Base-by-base conservation (phyloP, 2,329 filamentous ascomycete species). In the Colletotrichum sublineola region DNA sequence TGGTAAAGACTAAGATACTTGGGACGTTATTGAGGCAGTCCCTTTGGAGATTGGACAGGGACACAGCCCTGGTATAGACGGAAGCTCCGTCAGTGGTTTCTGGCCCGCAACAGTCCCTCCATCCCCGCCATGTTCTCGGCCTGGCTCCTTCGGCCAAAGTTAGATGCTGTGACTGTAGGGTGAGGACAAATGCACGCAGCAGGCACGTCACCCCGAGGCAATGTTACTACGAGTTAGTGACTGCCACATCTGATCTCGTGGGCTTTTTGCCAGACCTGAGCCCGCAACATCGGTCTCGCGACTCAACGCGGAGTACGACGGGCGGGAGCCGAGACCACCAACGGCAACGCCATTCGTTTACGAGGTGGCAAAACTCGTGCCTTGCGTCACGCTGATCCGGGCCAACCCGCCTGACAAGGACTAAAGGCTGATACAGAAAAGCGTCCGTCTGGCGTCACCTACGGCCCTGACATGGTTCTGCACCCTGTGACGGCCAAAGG, bases 351-450 rank as follows among this genome's bases (percentile, higher is more conserved):
- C 7, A 64, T 63, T 60, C 65, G 38, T 40, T 38, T 24, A 31
- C 33, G 42, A 64, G 48, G 15, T 18, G 18, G 42, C 15, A 18
- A 61, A 20, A 31, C 42, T 36, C 57, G 40, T 61, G 57, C 15
- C 15, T 29, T 63, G 20, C 42, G 40, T 20, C 66, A 65, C 53
- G 53, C 66, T 48, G 38, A 15, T 55, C 55, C 66, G 69, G 66
- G 55, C 50, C 66, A 64, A 48, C 40, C 60, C 60, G 55, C 52
- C 46, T 61, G 40, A 56, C 40, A 48, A 36, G 40, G 42, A 61
- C 55, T 29, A 15, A 15, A 29, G 46, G 15, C n/a, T 40, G 36
- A 15, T 11, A 24, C 36, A 48, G 60, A 70, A 60, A 56, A 62
- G 20, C n/a, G 18, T 7, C n/a, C 56, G 20, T 55, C 46, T 31